Base-by-base conservation (phyloP, 306 rosid species). In the Gastrolobium villosum region DNA sequence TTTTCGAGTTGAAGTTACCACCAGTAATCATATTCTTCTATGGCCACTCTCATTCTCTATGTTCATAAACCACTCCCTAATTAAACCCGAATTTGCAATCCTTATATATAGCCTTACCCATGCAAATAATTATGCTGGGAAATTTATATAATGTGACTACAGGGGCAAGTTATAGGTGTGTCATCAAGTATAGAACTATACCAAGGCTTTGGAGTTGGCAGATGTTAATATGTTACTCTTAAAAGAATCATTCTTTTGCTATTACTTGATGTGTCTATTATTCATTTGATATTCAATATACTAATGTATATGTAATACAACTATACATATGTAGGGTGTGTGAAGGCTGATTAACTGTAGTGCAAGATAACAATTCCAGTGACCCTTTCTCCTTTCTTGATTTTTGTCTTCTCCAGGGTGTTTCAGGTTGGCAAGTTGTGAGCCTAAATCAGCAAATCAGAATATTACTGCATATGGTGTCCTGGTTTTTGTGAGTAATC, bases 391-490 rank as follows among this genome's bases (percentile, higher is more conserved):
- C 20, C 66, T 61, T 66, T 59, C 35, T 80, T 14, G 41, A 75
- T 52, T 56, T 71, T 57, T 65, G 61, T 57, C 60, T 79, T 57
- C 31, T 34, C 10, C 87, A 95, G 99, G 68, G 34, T 95, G 99
- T 76, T 95, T 95, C 77, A 76, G 14, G 82, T 39, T 91, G 87
- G 98, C 99, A 9, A 84, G 78, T 34, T 95, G 99, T 87, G 85
- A 88, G 64, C 82, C 90, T 9, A 69, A 88, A 72, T 93, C 99
- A 77, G 80, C 80, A 66, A 93, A 95, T 87, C 98, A 93, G 81
- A 95, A 91, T 66, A 93, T 93, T 40, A 86, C 96, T 53, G 97
- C 96, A 56, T 92, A 95, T 54, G 99, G 99, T 77, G 88, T 91
- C 86, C 76, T 95, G 85, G 84, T 92, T 77, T 95, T 95, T 86